Base-by-base conservation (phyloP, 306 rosid genomes). In the Cicer bijugum region DNA sequence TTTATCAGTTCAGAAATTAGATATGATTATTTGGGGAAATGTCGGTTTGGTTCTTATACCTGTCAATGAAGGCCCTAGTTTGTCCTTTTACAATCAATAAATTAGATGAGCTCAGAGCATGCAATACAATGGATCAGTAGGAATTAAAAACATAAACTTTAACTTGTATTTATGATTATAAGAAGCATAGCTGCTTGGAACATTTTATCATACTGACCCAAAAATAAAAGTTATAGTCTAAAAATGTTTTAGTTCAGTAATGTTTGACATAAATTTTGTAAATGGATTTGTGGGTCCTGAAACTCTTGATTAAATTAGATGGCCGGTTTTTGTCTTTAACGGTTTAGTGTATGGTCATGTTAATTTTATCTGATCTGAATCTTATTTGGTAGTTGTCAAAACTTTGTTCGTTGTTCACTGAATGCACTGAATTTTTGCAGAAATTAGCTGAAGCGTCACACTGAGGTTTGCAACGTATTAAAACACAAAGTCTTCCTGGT, bases 371-470 rank as follows among this genome's bases (percentile, higher is more conserved):
- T 43, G 71, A 20, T 66, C 17, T 39, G 12, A 51, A 39, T 71
- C 69, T 46, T 74, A 16, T 33, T 75, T 64, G 42, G 37, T 14
- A 12, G 55, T 53, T 65, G 67, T 28, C 40, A 16, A 53, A 57
- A 45, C 56, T 71, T 14, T 60, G 48, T 38, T 70, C 66, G 51
- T 51, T 73, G 60, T 83, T 76, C 71, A 79, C 56, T 47, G 15
- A 50, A 77, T 75, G 67, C 9, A 50, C 15, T 53, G 46, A 53
- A 76, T 72, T 15, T 76, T 76, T 89, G 50, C 97, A 94, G 98
- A 82, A 77, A 71, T 35, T 77, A 84, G 89, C 14, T 59, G 88
- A 86, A 84, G 89, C 92, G 28, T 15, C 81, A 10, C 81, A 80
- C 4, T 89, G 83, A 91, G 86, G 71, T 67, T 66, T 47, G 78